Evolutionary conservation across 202 grass and related monocot genomes (phyloP).

Genomic region (Cymbopogon flexuosus): DNA sequence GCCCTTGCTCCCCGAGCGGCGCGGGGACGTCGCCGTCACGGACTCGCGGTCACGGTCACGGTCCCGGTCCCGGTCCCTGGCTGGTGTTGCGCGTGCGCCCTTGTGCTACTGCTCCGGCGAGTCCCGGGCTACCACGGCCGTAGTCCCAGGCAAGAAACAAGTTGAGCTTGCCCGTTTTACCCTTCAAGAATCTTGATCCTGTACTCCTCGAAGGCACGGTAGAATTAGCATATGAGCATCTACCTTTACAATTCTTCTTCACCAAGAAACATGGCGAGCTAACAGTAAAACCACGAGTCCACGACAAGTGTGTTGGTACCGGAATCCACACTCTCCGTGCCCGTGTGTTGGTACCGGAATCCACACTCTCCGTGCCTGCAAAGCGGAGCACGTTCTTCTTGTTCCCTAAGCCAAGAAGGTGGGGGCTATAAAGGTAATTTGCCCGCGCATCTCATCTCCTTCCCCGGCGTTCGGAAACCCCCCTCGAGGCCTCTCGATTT

Average conservation of each 20-base stretch:
- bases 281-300: too few species aligned
- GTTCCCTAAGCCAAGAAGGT: constrained; percentile 46
- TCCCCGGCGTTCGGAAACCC: neutral
- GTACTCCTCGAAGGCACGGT: neutral
- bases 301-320: neutral
- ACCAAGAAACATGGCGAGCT: neutral
- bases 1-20: neutral
- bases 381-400: constrained; percentile 33
- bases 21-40: neutral
- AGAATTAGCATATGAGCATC: too few species aligned
- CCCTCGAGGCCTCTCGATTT: constrained; percentile 36
- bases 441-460: constrained; percentile 16
- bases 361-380: neutral
- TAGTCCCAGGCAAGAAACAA: neutral
- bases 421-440: constrained; percentile 40
- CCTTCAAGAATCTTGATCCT: neutral
- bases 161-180: neutral
- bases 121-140: neutral
- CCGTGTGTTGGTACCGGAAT: too few species aligned
- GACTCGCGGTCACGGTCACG: too few species aligned
- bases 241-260: neutral
- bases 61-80: too few species aligned
- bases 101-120: neutral
- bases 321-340: neutral
- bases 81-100: neutral